Percentiles rank a stretch among this genome's conserved stretches.
Conservation (phyloP, 805 yeast species). For the Zygoascus bituminiphila region DNA sequence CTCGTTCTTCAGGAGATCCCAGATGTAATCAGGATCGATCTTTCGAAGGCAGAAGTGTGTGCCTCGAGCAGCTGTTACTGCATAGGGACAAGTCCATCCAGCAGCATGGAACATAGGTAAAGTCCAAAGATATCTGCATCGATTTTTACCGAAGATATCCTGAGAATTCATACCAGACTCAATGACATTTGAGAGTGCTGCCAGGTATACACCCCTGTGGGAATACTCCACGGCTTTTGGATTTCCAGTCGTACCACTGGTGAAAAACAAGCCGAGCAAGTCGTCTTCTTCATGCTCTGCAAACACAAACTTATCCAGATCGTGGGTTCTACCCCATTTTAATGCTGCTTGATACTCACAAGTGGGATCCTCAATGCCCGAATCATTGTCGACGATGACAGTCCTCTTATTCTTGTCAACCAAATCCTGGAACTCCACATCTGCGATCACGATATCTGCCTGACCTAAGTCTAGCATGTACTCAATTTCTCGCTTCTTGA, state of each 20-base stretch:
- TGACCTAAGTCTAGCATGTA: slow-evolving; percentile 25
- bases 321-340: slow-evolving; percentile 12
- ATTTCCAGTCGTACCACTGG: slow-evolving; percentile 31
- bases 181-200: slow-evolving; percentile 25
- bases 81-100: slow-evolving; percentile 33
- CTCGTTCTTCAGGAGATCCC: slow-evolving; percentile 25
- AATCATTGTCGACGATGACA: slow-evolving; percentile 18
- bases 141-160: slow-evolving; percentile 18
- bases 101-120: slow-evolving; percentile 32
- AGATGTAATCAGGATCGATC: slow-evolving; percentile 27
- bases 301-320: slow-evolving; percentile 19
- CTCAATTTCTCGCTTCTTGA: slow-evolving; percentile 25
- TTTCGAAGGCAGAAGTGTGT: slow-evolving; percentile 29
- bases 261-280: slow-evolving; percentile 23
- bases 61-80: slow-evolving; percentile 32
- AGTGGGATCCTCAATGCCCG: slow-evolving; percentile 4
- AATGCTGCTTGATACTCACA: slow-evolving; percentile 16
- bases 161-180: slow-evolving; percentile 27
- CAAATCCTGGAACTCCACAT: slow-evolving; percentile 22
- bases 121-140: slow-evolving; percentile 32
- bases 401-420: slow-evolving; percentile 7
- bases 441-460: slow-evolving; percentile 25
- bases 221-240: slow-evolving; percentile 34
- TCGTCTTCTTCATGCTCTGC: slow-evolving; percentile 20
- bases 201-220: slow-evolving; percentile 28